These are phyloP conservation scores for Starmerella stigmatis DNA, from an alignment of 805 yeast genomes.

Conservation along the genomic window DNA sequence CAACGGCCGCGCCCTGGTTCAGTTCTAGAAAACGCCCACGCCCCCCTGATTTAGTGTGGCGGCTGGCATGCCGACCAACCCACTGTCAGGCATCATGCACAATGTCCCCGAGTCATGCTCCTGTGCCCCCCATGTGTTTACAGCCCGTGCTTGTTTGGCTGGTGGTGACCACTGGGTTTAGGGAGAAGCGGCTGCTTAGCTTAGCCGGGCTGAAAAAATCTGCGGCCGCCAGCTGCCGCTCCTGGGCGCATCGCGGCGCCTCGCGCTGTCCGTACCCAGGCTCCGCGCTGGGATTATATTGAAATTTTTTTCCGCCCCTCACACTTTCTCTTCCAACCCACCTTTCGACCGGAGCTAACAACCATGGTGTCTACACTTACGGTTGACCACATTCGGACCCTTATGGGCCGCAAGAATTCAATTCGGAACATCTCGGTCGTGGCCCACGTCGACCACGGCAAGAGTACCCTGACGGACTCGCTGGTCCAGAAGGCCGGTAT, in stretches of 20 bases:
- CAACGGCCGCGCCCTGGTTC: too few species aligned
- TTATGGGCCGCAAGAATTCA: conserved; percentile 99
- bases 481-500: conserved; percentile 99
- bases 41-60: too few species aligned
- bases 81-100: too few species aligned
- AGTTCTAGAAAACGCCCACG: too few species aligned
- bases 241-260: neutral
- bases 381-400: conserved; percentile 80
- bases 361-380: conserved; percentile 30
- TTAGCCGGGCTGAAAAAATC: conserved; percentile 3
- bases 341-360: conserved; percentile 3
- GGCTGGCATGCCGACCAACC: too few species aligned
- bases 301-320: conserved; percentile 11
- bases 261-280: conserved; percentile 6
- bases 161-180: too few species aligned
- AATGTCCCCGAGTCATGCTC: too few species aligned
- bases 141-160: too few species aligned
- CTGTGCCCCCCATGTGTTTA: too few species aligned
- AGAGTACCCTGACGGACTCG: conserved; percentile 97
- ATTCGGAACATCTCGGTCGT: conserved; percentile 99
- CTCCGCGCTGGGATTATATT: conserved; percentile 1
- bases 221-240: neutral
- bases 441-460: conserved; percentile 99
- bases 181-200: too few species aligned
- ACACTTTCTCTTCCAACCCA: conserved; percentile 8